A percentile compares a stretch with the other conserved stretches of the same genome.
Conservation (phyloP, 1,284 basidiomycete species). For the Sphagnurus paluster region DNA sequence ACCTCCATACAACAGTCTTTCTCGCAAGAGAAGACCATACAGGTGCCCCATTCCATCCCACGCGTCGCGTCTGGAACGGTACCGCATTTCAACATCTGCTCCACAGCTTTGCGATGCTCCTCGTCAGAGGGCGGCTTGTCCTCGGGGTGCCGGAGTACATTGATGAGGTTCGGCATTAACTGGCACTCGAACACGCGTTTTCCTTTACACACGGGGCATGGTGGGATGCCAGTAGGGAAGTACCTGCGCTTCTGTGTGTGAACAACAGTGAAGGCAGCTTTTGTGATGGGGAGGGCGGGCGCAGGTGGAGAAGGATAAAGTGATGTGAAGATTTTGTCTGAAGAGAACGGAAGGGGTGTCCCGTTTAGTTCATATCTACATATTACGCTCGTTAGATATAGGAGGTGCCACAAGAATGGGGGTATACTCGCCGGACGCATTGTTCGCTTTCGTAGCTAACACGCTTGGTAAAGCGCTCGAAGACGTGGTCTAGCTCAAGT, state of each 20-base stretch:
- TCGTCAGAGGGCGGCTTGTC: conserved; percentile 50
- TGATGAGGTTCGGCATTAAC: conserved; percentile 85
- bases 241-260: conserved; percentile 50
- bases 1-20: conserved; percentile 64
- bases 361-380: conserved; percentile 76
- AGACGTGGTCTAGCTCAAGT: conserved; percentile 71
- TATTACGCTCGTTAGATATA: not conserved
- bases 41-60: conserved; percentile 86
- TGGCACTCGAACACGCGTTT: conserved; percentile 80
- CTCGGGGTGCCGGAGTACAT: conserved; percentile 48
- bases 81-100: conserved; percentile 47
- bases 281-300: conserved; percentile 51
- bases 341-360: conserved; percentile 71
- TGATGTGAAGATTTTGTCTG: conserved; percentile 62
- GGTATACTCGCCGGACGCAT: conserved; percentile 64
- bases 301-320: conserved; percentile 63
- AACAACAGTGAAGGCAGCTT: conserved; percentile 56
- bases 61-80: conserved; percentile 34
- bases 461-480: conserved; percentile 76
- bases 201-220: conserved; percentile 61
- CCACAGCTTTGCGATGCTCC: conserved; percentile 56
- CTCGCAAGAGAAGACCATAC: conserved; percentile 77
- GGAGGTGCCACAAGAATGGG: conserved; percentile 7
- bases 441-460: conserved; percentile 70
- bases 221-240: conserved; percentile 44